Evolutionary conservation across 1,139 yeast species (phyloP).

Genomic region (Blastobotrys illinoisensis): DNA sequence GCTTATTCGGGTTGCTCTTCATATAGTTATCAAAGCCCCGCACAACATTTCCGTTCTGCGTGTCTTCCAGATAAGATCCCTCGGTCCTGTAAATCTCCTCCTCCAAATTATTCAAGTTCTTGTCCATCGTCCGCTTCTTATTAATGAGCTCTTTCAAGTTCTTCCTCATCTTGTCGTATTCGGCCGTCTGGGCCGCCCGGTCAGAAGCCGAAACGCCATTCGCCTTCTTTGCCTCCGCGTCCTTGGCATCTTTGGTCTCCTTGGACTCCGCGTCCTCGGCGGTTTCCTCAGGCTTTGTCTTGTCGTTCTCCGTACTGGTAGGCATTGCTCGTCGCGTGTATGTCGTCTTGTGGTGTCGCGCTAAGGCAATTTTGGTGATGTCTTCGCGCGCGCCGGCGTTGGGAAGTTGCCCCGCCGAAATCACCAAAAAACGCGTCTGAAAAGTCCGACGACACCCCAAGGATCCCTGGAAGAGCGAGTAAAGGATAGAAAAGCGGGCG

Average conservation of each 20-base stretch:
- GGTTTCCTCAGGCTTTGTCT: not conserved
- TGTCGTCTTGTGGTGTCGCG: too few species aligned
- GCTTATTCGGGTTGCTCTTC: slow-evolving; percentile 49
- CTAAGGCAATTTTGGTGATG: not conserved
- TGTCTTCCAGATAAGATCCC: slow-evolving; percentile 68
- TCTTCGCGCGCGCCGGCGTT: not conserved
- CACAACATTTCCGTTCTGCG: slow-evolving; percentile 69
- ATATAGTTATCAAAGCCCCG: slow-evolving; percentile 84
- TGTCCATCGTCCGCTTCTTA: slow-evolving; percentile 60
- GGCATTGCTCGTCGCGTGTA: not conserved
- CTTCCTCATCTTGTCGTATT: slow-evolving; percentile 63
- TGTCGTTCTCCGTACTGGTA: not conserved
- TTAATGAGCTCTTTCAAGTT: slow-evolving; percentile 61
- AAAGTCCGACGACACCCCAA: not conserved
- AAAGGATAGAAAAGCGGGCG: not conserved
- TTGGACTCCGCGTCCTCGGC: not conserved
- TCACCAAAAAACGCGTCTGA: slow-evolving; percentile 1
- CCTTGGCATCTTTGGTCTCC: slow-evolving; percentile 1
- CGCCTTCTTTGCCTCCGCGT: not conserved
- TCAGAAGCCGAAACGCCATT: slow-evolving; percentile 1
- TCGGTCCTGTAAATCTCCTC: slow-evolving; percentile 81
- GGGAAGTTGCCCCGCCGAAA: not conserved
- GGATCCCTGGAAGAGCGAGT: not conserved
- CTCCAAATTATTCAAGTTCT: slow-evolving; percentile 54
- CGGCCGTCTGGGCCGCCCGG: slow-evolving; percentile 33